phyloP scores from a whole-genome alignment of 768 basidiomycete genomes.

The Calocybe gangraenosa region DNA sequence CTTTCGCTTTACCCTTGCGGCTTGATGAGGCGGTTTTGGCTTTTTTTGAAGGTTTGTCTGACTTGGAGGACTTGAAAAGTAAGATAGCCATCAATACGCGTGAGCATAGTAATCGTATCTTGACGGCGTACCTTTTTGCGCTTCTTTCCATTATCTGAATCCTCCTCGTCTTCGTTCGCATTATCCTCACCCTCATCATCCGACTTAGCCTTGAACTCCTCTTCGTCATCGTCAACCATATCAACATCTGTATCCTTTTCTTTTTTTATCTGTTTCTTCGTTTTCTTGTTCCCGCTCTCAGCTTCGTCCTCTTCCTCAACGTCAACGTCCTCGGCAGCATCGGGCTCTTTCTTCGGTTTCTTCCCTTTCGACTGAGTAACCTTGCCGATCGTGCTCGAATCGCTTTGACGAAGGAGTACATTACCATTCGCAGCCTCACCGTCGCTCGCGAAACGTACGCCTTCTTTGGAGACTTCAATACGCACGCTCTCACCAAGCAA shows the following conservation, averaged over 20 bases:
- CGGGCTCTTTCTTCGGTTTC: constrained; percentile 35
- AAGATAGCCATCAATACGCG: too few relatives aligned
- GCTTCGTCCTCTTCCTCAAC: constrained; percentile 42
- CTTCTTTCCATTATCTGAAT: constrained; percentile 56
- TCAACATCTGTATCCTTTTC: constrained; percentile 42
- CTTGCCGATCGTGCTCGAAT: constrained; percentile 43
- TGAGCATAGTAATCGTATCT: too few relatives aligned
- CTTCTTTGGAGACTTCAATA: constrained; percentile 95
- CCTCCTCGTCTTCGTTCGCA: constrained; percentile 44
- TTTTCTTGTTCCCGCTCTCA: constrained; percentile 45
- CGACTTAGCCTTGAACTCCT: constrained; percentile 48
- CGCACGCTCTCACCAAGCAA: constrained; percentile 91
- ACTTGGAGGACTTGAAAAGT: constrained; percentile 27
- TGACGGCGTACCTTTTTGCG: constrained; percentile 53
- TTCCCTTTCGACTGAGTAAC: constrained; percentile 32
- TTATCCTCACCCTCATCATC: constrained; percentile 56
- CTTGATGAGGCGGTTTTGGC: constrained; percentile 30
- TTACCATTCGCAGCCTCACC: constrained; percentile 93
- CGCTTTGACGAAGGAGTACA: constrained; percentile 77
- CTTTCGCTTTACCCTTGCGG: constrained; percentile 52
- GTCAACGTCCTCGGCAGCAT: constrained; percentile 40
- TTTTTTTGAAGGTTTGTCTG: constrained; percentile 43
- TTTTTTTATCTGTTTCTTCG: constrained; percentile 38
- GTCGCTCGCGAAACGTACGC: constrained; percentile 87
- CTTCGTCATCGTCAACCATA: constrained; percentile 40